Percentiles rank a stretch among this genome's conserved stretches.
Evolutionary conservation across 176 grass and related monocot species (phyloP).

Genomic region (Themeda triandra): DNA sequence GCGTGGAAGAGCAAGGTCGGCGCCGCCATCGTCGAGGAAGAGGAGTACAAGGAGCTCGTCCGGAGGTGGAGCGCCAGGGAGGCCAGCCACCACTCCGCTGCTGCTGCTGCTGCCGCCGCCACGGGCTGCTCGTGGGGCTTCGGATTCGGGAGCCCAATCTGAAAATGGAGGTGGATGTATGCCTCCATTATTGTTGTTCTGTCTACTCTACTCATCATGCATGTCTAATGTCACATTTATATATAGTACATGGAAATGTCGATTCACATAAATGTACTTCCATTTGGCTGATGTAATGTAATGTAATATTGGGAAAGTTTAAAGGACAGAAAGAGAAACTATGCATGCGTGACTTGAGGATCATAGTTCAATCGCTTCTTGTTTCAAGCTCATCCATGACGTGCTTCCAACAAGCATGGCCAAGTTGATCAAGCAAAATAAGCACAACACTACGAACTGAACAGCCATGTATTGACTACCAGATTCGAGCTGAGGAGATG

Average conservation of each 20-base stretch:
- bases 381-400: neutral
- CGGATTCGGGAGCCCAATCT: slow-evolving; percentile 32
- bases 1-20: slow-evolving; percentile 70
- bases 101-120: slow-evolving; percentile 13
- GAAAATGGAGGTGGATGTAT: too few relatives aligned
- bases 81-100: neutral
- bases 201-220: neutral
- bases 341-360: neutral
- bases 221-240: too few relatives aligned
- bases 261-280: neutral
- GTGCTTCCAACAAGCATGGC: neutral
- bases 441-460: neutral
- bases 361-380: neutral
- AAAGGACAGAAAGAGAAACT: too few relatives aligned
- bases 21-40: slow-evolving; percentile 69
- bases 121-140: slow-evolving; percentile 31
- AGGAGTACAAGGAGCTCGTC: slow-evolving; percentile 81
- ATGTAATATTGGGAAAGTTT: too few relatives aligned
- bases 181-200: neutral
- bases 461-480: neutral
- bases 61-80: slow-evolving; percentile 53
- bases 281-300: too few relatives aligned
- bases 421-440: neutral
- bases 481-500: neutral
- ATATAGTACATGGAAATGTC: neutral